Conservation (phyloP, 2,329 filamentous ascomycete species). For the Thermomyces lanuginosus region DNA sequence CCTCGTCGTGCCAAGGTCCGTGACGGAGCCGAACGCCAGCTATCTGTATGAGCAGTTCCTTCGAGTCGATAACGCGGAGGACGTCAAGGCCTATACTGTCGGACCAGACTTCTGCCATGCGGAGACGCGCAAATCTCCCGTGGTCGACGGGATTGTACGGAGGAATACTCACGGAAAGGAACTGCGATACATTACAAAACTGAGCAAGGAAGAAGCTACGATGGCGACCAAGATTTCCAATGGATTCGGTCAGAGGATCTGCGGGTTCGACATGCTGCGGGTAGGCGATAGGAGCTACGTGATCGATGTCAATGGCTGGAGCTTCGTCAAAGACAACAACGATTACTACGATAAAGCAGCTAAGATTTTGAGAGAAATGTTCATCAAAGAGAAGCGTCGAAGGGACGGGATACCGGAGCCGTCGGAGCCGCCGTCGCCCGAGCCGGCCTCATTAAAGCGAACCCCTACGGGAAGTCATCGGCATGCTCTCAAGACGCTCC, state of each 20-base stretch:
- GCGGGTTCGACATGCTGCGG: constrained; percentile 84
- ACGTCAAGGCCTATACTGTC: constrained; percentile 97
- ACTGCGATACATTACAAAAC: constrained; percentile 78
- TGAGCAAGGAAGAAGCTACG: constrained; percentile 62
- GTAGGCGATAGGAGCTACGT: constrained; percentile 85
- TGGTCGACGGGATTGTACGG: constrained; percentile 88
- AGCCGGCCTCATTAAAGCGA: constrained; percentile 20
- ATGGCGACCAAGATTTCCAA: constrained; percentile 82
- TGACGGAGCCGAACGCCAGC: constrained; percentile 65
- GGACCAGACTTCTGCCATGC: constrained; percentile 87
- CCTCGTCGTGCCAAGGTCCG: constrained; percentile 58
- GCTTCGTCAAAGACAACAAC: constrained; percentile 98
- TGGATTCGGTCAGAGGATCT: constrained; percentile 86
- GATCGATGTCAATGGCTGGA: constrained; percentile 98
- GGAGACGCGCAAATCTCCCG: constrained; percentile 90
- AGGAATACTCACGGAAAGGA: constrained; percentile 97
- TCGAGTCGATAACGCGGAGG: constrained; percentile 89
- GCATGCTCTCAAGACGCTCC: constrained; percentile 39
- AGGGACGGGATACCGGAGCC: constrained; percentile 18
- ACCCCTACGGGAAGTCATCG: constrained; percentile 28
- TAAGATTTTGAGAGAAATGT: constrained; percentile 71
- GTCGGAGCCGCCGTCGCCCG: constrained; percentile 20
- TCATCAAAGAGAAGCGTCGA: constrained; percentile 55
- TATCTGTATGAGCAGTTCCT: constrained; percentile 97
- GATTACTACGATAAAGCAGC: constrained; percentile 92